A percentile compares a stretch with the other conserved stretches of the same genome.
These are phyloP conservation scores for Thuja plicata DNA, from an alignment of 83 land plant species.

Conservation along the genomic window DNA sequence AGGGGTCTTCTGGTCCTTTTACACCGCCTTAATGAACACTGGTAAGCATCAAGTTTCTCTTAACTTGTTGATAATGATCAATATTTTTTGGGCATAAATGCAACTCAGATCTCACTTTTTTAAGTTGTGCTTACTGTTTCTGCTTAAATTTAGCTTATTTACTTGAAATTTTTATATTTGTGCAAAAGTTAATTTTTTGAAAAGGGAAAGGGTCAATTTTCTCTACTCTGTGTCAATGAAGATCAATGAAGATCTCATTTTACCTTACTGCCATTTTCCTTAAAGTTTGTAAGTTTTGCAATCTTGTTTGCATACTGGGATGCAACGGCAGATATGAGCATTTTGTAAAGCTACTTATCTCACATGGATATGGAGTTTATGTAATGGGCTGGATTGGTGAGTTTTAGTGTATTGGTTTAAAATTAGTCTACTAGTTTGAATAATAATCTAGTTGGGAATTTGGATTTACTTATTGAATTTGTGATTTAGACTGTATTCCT, in stretches of 20 bases:
- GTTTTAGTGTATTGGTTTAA: neutral
- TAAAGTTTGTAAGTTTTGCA: neutral
- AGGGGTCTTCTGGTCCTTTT: constrained; percentile 86
- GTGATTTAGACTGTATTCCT: neutral
- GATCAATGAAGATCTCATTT: neutral
- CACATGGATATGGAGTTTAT: constrained; percentile 82
- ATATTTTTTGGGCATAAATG: neutral
- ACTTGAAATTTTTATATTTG: neutral
- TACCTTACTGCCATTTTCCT: neutral
- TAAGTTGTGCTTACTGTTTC: neutral
- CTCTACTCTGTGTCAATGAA: neutral
- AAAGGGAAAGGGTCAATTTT: neutral
- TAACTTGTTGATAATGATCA: neutral
- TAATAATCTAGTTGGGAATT: neutral
- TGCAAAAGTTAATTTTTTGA: neutral
- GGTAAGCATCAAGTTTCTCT: constrained; percentile 42
- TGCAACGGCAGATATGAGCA: constrained; percentile 93
- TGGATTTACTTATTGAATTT: neutral
- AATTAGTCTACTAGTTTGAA: neutral
- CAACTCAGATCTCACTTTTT: neutral
- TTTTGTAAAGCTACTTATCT: constrained; percentile 76
- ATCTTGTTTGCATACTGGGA: constrained; percentile 1
- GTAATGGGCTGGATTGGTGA: constrained; percentile 99
- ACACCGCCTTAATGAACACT: constrained; percentile 96
- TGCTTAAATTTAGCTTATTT: neutral